Percentiles rank a stretch among this genome's conserved stretches.
Evolutionary conservation across 225 moss, liverwort and hornwort species (phyloP).

Genomic region (Anthoceros angustus): DNA sequence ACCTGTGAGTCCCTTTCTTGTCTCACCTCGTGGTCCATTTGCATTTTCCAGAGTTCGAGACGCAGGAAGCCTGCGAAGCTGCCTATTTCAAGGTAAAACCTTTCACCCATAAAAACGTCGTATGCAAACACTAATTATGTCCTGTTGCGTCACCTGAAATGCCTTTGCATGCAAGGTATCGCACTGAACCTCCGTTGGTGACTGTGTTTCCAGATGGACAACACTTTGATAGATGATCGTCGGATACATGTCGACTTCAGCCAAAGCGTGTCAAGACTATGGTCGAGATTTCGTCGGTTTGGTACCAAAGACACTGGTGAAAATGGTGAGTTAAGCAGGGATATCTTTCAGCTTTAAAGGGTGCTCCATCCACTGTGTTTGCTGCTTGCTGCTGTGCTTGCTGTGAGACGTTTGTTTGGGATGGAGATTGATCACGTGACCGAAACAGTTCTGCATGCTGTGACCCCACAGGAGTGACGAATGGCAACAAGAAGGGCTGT

Average conservation of each 20-base stretch:
- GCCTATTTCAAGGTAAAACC: conserved; percentile 70
- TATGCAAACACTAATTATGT: not conserved
- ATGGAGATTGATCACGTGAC: not conserved
- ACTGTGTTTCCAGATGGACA: conserved; percentile 66
- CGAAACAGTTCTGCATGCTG: conserved; percentile 1
- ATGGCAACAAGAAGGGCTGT: conserved; percentile 49
- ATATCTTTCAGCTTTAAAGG: not conserved
- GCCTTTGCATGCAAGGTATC: not conserved
- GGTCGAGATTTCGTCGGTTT: conserved; percentile 83
- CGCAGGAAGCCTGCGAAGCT: conserved; percentile 72
- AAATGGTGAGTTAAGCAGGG: conserved; percentile 32
- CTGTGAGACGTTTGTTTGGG: not conserved
- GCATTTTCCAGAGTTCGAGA: conserved; percentile 65
- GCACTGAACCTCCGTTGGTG: not conserved
- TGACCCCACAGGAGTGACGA: conserved; percentile 25
- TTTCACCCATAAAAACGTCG: not conserved
- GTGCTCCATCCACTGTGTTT: not conserved
- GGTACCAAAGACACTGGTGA: conserved; percentile 52
- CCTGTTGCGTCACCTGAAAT: not conserved
- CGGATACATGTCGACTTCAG: conserved; percentile 98
- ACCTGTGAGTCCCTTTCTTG: not conserved
- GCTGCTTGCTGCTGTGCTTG: not conserved
- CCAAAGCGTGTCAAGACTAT: conserved; percentile 84
- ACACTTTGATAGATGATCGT: conserved; percentile 91
- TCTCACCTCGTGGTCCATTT: conserved; percentile 10